Evolutionary conservation across 2,329 filamentous ascomycete genomes (phyloP).

Genomic region (Tolypocladium guangdongense): DNA sequence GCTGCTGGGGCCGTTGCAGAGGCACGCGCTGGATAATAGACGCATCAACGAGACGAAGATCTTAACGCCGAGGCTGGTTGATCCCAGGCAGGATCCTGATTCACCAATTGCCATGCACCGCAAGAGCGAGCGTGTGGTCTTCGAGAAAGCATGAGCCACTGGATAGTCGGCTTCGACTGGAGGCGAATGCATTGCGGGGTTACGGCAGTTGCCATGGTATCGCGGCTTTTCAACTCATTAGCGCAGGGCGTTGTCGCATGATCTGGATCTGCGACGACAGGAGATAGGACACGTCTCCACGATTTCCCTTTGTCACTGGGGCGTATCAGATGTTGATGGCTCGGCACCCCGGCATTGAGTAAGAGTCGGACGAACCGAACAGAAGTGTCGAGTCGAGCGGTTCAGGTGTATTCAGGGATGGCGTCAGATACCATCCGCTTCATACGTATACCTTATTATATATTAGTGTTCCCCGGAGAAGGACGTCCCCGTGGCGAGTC

Average conservation of each 20-base stretch:
- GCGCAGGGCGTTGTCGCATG: neutral
- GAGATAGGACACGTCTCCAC: neutral
- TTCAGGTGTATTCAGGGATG: neutral
- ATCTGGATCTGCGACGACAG: neutral
- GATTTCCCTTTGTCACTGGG: neutral
- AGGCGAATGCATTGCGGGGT: neutral
- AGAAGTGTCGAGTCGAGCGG: neutral
- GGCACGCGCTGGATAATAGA: slow-evolving; percentile 2
- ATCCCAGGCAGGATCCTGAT: slow-evolving; percentile 17
- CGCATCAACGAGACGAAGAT: slow-evolving; percentile 25
- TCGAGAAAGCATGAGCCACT: slow-evolving; percentile 30
- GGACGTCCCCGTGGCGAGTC: neutral
- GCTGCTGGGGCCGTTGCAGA: slow-evolving; percentile 44
- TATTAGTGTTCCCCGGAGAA: neutral
- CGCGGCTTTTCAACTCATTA: neutral
- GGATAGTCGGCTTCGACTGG: neutral
- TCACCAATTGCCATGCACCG: slow-evolving; percentile 28
- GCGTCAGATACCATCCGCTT: neutral
- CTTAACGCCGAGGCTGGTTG: slow-evolving; percentile 36
- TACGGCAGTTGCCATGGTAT: neutral
- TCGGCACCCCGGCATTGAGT: neutral
- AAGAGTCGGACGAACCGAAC: neutral
- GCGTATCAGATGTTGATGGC: neutral
- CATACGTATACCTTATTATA: neutral
- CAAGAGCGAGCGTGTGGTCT: slow-evolving; percentile 42